A percentile compares a stretch with the other conserved stretches of the same genome.
phyloP scores from a whole-genome alignment of 1,284 basidiomycete species.

The Golubevia sp. region DNA sequence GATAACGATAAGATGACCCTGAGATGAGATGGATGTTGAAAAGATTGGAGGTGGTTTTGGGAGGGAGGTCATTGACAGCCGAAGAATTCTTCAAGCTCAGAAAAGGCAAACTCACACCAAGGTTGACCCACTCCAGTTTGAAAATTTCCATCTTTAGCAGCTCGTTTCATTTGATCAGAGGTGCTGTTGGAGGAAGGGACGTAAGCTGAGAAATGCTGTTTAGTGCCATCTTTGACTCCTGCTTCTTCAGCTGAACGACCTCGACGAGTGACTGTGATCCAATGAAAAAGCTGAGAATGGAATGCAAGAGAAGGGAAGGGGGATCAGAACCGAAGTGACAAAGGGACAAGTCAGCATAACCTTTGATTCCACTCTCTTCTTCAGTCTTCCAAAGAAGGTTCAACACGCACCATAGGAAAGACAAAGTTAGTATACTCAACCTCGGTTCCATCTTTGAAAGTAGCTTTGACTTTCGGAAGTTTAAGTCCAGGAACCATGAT shows the following conservation, averaged over 20 bases:
- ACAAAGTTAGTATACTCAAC: slow-evolving; percentile 27
- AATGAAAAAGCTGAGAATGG: slow-evolving; percentile 21
- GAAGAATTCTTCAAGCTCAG: too few relatives aligned
- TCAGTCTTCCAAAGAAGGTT: too few relatives aligned
- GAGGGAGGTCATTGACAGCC: too few relatives aligned
- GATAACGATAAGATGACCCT: slow-evolving; percentile 24
- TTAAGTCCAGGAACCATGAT: too few relatives aligned
- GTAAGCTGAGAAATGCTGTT: slow-evolving; percentile 20
- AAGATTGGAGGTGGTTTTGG: too few relatives aligned
- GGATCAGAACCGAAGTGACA: too few relatives aligned
- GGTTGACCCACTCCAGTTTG: slow-evolving; percentile 19
- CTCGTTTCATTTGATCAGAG: slow-evolving; percentile 22
- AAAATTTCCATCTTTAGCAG: slow-evolving; percentile 31
- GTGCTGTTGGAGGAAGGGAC: slow-evolving; percentile 13
- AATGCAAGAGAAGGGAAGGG: too few relatives aligned
- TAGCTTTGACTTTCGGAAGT: slow-evolving; percentile 13
- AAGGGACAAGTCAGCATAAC: too few relatives aligned
- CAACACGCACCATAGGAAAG: slow-evolving; percentile 2
- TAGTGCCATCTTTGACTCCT: slow-evolving; percentile 15
- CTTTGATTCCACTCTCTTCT: too few relatives aligned
- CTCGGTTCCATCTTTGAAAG: slow-evolving; percentile 23
- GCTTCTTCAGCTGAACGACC: slow-evolving; percentile 13
- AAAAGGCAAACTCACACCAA: slow-evolving; percentile 6
- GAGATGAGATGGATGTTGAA: too few relatives aligned
- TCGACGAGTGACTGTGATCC: slow-evolving; percentile 20